Evolutionary conservation across 331 rosid genomes (phyloP), one percentile per base, ranked within the genome.

Genomic region (Malus hybrid): DNA sequence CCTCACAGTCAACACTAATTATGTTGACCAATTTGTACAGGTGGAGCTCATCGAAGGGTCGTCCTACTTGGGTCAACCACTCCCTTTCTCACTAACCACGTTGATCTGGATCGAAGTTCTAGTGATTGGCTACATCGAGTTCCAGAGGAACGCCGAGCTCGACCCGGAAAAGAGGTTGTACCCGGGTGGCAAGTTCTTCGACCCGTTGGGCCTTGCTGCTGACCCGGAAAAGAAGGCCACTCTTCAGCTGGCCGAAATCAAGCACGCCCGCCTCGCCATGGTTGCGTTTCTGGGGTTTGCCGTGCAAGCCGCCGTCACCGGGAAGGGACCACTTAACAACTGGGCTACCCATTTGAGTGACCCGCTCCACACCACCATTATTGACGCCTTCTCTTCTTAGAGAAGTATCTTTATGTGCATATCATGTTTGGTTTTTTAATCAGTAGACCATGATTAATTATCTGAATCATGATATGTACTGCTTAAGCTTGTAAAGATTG

Each of bases 281-380:
- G 83, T 94, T 70, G 99, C 65, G 6, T 91, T 92, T 79, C 89
- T 94, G 9, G 99, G 99, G 66, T 92, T 94, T 50, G 95, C 97
- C 4, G 97, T 91, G 68, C 99, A 94, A 53, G 53, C 57, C 57
- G 99, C 95, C 2, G 99, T 68, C 42, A 94, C 97, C 0, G 99
- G 96, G 20, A 92, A 94, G 76, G 99, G 99, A 12, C 99, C 98
- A 3, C 97, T 94, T 29, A 90, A 92, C 83, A 94, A 94, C 57
- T 94, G 99, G 99, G 99, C 90, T 14, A 94, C 99, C 71, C 99
- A 94, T 80, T 86, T 92, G 87, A 90, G 97, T 63, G 99, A 94
- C 79, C 99, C 99, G 18, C 97, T 94, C 67, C 99, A 94, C 91
- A 94, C 99, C 15, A 94, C 99, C 82, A 92, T 94, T 70, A 82